These are phyloP conservation scores for Echeveria elegans DNA, from an alignment of 164 flowering plant species.

Conservation along the genomic window DNA sequence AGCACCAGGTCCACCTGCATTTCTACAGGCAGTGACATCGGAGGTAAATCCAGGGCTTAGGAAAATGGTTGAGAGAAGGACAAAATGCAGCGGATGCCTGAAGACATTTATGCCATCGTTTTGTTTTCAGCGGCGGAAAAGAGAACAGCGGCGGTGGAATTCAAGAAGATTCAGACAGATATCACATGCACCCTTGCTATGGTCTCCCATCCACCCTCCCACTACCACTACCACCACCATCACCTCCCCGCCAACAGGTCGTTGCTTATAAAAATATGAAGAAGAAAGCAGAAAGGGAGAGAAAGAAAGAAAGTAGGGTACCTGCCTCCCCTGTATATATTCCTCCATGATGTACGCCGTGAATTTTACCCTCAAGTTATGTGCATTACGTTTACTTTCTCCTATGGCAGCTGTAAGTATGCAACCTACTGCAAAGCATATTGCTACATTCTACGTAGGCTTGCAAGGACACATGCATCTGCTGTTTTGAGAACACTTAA, in stretches of 20 bases:
- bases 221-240: neutral
- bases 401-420: too few relatives aligned
- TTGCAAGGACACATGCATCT: too few relatives aligned
- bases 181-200: slow-evolving; percentile 1
- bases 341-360: neutral
- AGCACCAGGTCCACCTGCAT: neutral
- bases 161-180: neutral
- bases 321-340: neutral
- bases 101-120: neutral
- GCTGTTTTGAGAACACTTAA: too few relatives aligned
- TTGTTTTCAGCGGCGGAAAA: neutral
- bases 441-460: too few relatives aligned
- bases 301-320: too few relatives aligned
- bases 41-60: neutral
- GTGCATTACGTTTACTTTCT: too few relatives aligned
- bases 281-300: too few relatives aligned
- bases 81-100: neutral
- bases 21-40: too few relatives aligned
- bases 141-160: neutral
- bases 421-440: too few relatives aligned
- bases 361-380: neutral
- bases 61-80: neutral
- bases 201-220: neutral
- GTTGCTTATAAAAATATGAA: neutral
- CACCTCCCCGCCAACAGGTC: neutral